These are phyloP conservation scores for Chamaecyparis obtusa DNA, from an alignment of 75 land plant species.

Conservation along the genomic window DNA sequence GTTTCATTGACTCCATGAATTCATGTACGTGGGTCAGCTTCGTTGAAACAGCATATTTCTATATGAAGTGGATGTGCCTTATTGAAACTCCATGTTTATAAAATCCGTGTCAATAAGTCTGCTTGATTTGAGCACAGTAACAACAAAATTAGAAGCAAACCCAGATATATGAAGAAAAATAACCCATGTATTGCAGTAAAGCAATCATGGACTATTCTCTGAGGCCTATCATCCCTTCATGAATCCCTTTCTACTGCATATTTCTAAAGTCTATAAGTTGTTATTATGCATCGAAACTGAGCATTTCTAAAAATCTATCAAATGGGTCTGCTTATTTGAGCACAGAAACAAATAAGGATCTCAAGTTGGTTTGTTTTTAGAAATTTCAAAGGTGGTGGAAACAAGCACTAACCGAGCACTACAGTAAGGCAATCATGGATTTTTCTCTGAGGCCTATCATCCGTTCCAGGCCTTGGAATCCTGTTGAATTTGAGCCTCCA, in stretches of 20 bases:
- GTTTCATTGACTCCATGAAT: background rate
- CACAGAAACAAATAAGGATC: no score
- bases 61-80: background rate
- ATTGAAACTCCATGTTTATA: background rate
- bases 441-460: background rate
- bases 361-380: no score
- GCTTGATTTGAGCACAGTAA: background rate
- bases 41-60: background rate
- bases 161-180: background rate
- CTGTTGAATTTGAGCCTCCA: constrained; percentile 4
- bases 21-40: background rate
- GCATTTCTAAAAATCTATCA: background rate
- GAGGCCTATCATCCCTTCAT: background rate
- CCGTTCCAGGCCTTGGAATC: background rate
- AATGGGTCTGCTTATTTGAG: no score
- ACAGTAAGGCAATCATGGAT: background rate
- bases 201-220: no score
- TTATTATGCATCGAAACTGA: background rate
- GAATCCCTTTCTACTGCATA: background rate
- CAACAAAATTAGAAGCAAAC: background rate
- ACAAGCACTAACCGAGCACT: background rate
- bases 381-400: background rate
- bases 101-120: background rate
- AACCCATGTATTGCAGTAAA: background rate
- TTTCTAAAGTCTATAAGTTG: no score